A percentile compares a stretch with the other conserved stretches of the same genome.
Conservation (phyloP, 345 rosid genomes). For the Cardamine occulta region DNA sequence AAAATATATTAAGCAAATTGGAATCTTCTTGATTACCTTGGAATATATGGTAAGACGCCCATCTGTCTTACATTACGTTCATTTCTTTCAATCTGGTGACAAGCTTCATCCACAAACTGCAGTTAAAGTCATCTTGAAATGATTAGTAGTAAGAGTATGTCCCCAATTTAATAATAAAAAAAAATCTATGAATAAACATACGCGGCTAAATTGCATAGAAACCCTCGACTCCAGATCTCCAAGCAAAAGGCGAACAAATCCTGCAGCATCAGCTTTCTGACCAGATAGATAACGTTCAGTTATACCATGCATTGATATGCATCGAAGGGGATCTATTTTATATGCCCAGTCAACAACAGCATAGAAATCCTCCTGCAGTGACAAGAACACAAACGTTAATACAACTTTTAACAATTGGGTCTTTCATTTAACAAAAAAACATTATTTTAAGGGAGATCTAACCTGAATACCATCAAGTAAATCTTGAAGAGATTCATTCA, state of each 20-base stretch:
- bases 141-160: slow-evolving; percentile 24
- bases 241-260: slow-evolving; percentile 96
- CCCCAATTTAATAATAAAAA: slow-evolving; percentile 6
- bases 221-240: slow-evolving; percentile 93
- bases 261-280: slow-evolving; percentile 99
- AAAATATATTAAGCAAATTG: not conserved
- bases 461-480: slow-evolving; percentile 98
- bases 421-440: slow-evolving; percentile 52
- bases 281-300: slow-evolving; percentile 97
- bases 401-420: not conserved
- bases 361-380: slow-evolving; percentile 87
- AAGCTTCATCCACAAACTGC: slow-evolving; percentile 99
- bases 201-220: slow-evolving; percentile 90
- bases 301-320: slow-evolving; percentile 99
- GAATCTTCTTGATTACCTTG: slow-evolving; percentile 56
- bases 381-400: slow-evolving; percentile 30
- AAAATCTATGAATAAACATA: slow-evolving; percentile 49
- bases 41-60: slow-evolving; percentile 92
- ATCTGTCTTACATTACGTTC: slow-evolving; percentile 88
- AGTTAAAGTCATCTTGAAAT: slow-evolving; percentile 33
- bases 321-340: slow-evolving; percentile 93
- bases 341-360: slow-evolving; percentile 99
- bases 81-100: slow-evolving; percentile 93
- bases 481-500: slow-evolving; percentile 95
- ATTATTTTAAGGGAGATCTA: slow-evolving; percentile 23